These are phyloP conservation scores for Laburnicola sp. DNA, from an alignment of 2,329 filamentous ascomycete genomes.

Conservation along the genomic window DNA sequence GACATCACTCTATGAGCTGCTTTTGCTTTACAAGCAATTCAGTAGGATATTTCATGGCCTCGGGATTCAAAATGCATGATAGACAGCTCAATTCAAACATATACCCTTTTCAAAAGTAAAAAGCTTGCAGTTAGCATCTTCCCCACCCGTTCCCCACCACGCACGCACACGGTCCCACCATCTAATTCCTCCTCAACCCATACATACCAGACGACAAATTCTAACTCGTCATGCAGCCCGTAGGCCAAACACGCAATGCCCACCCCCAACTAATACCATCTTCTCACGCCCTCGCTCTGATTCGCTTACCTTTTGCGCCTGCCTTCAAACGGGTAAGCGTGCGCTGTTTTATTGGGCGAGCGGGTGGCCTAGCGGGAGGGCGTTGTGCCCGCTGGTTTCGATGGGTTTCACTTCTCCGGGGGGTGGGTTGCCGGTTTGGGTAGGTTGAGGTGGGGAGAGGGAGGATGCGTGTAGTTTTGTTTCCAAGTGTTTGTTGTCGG, in stretches of 20 bases:
- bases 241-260: not conserved
- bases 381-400: not conserved
- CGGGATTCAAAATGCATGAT: not conserved
- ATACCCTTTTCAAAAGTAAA: too few relatives aligned
- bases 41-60: too few relatives aligned
- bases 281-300: slow-evolving; percentile 1
- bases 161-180: too few relatives aligned
- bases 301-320: not conserved
- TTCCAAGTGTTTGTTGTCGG: too few relatives aligned
- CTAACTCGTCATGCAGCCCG: not conserved
- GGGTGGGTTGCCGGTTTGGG: not conserved
- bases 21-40: not conserved
- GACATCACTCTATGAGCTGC: slow-evolving; percentile 60
- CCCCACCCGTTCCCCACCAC: too few relatives aligned
- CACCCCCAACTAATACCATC: slow-evolving; percentile 6
- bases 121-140: too few relatives aligned
- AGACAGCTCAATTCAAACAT: not conserved
- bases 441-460: not conserved
- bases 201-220: not conserved
- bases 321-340: too few relatives aligned
- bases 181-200: not conserved
- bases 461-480: too few relatives aligned
- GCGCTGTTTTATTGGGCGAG: too few relatives aligned
- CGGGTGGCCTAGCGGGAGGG: too few relatives aligned
- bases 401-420: slow-evolving; percentile 1